Conservation (phyloP, 164 flowering plant genomes). For the Piper betle region DNA sequence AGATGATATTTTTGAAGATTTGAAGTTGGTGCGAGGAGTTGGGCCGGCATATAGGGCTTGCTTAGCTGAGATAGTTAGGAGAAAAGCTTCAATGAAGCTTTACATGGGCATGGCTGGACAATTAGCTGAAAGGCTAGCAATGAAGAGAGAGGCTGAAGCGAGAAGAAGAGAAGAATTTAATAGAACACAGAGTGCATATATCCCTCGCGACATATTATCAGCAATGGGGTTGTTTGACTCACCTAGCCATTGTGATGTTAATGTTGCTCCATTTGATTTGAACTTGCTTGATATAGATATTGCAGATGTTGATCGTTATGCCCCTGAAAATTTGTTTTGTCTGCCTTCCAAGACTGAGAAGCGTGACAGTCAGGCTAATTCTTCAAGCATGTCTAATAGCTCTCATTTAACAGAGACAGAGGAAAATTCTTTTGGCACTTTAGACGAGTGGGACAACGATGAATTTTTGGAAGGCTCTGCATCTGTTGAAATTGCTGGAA, state of each 20-base stretch:
- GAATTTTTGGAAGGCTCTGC: conserved; percentile 49
- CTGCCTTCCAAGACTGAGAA: conserved; percentile 40
- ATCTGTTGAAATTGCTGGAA: conserved; percentile 85
- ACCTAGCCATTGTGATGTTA: conserved; percentile 88
- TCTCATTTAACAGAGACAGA: conserved; percentile 39
- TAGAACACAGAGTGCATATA: conserved; percentile 43
- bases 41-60: conserved; percentile 92
- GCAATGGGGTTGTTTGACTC: conserved; percentile 89
- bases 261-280: conserved; percentile 72
- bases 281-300: conserved; percentile 77
- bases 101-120: conserved; percentile 99
- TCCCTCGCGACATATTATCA: conserved; percentile 73
- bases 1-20: conserved; percentile 50
- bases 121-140: conserved; percentile 87
- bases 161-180: conserved; percentile 80
- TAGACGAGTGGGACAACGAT: conserved; percentile 33
- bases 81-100: conserved; percentile 91
- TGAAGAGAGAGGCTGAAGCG: conserved; percentile 74
- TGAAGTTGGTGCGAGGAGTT: conserved; percentile 67
- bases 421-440: conserved; percentile 14
- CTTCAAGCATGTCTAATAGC: conserved; percentile 42
- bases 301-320: conserved; percentile 70
- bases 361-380: conserved; percentile 36
- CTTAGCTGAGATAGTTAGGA: conserved; percentile 88
- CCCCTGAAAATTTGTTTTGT: conserved; percentile 65